Conservation (phyloP, 2,329 filamentous ascomycete species). For the Xylogone sp. region DNA sequence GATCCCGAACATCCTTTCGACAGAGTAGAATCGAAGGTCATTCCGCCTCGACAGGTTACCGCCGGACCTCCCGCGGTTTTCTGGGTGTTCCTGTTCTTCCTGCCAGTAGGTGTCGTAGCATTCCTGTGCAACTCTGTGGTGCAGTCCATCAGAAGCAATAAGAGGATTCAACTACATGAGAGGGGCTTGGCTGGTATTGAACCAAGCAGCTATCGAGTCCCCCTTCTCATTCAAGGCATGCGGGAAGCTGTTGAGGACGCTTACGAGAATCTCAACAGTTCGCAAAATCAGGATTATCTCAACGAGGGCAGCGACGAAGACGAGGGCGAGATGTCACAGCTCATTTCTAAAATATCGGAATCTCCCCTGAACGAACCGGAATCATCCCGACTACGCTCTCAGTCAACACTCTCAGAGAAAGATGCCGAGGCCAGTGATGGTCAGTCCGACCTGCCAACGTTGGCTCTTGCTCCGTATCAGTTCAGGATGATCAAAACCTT, state of each 20-base stretch:
- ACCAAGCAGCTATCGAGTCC: constrained; percentile 69
- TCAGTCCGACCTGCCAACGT: constrained; percentile 49
- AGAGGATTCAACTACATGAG: constrained; percentile 74
- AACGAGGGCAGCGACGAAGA: constrained; percentile 50
- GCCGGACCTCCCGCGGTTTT: constrained; percentile 53
- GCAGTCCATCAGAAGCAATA: constrained; percentile 71
- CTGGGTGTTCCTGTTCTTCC: constrained; percentile 35
- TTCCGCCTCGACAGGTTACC: constrained; percentile 27
- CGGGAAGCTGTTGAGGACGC: constrained; percentile 73
- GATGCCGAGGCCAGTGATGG: background rate
- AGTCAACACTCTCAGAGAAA: background rate
- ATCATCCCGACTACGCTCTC: background rate
- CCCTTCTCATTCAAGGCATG: constrained; percentile 71
- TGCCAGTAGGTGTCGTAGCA: constrained; percentile 67
- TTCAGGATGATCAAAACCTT: constrained; percentile 81
- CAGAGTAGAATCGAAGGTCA: constrained; percentile 32
- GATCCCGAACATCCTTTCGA: constrained; percentile 61
- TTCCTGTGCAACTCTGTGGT: constrained; percentile 74
- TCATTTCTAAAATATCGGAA: background rate
- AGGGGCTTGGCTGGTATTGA: constrained; percentile 64
- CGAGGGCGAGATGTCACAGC: constrained; percentile 23
- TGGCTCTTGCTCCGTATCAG: constrained; percentile 76
- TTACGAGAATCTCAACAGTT: constrained; percentile 68
- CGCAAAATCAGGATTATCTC: constrained; percentile 69
- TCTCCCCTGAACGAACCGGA: constrained; percentile 15